Base-by-base conservation (phyloP, 345 rosid species). In the Microcos paniculata region DNA sequence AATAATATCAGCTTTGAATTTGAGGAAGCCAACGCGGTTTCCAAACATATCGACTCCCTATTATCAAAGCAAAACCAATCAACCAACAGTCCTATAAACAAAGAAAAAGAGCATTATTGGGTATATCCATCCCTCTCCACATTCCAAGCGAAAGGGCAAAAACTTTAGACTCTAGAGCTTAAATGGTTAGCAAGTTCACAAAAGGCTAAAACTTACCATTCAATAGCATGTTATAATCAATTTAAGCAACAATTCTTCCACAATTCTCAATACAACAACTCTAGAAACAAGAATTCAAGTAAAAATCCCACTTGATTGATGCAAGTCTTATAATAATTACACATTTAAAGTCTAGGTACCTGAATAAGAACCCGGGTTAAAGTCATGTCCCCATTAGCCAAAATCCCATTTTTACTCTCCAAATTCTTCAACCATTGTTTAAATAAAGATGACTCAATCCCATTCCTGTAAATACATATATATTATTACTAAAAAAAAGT, bases 11-110 rank as follows among this genome's bases (percentile, higher is more conserved):
- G 99, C 99, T 80, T 82, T 88, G 87, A 93, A 91, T 84, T 95
- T 93, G 59, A 95, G 84, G 88, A 93, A 93, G 19, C 99, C 99
- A 65, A 93, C 73, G 26, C 91, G 78, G 67, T 80, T 81, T 31
- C 97, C 98, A 69, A 95, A 93, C 98, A 91, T 89, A 85, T 95
- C 99, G 71, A 95, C 92, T 56, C 97, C 98, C 98, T 92, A 57
- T 76, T 10, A 83, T 62, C 64, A 83, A 30, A 49, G 51, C 31
- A 49, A n/a, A 26, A 30, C 58, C 18, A 66, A 66, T 58, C 72
- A 76, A 61, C 10, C 48, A 61, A 7, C 42, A 61, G 26, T 49
- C 51, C 21, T 16, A 26, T n/a, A 7, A 49, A 33, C 45, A 28
- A 51, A 65, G 61, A 48, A 21, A 24, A 28, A 11, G 10, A n/a